Evolutionary conservation across 2,329 filamentous ascomycete genomes (phyloP).

Genomic region (Fusarium proliferatum): DNA sequence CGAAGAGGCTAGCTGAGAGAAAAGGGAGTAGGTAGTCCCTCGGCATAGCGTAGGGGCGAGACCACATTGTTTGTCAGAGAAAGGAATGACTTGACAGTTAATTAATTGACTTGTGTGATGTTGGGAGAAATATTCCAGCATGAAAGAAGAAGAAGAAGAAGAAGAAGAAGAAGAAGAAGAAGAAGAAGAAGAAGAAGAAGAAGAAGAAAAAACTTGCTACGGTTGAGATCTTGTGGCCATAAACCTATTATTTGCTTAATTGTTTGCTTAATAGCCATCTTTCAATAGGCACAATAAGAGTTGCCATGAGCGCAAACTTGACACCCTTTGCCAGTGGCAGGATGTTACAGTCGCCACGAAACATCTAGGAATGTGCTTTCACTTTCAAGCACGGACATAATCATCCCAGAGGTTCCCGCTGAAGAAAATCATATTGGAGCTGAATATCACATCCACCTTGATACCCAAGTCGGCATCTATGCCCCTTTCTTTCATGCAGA

Average conservation of each 20-base stretch:
- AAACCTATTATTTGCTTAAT: not conserved
- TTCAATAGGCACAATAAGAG: slow-evolving; percentile 14
- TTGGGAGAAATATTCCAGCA: not conserved
- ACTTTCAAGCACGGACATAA: not conserved
- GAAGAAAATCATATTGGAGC: not conserved
- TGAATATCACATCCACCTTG: not conserved
- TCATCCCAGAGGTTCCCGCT: not conserved
- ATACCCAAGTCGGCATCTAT: not conserved
- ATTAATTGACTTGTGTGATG: not conserved
- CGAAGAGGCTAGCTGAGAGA: slow-evolving; percentile 38
- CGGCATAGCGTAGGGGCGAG: slow-evolving; percentile 26
- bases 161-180: not conserved
- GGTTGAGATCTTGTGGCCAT: not conserved
- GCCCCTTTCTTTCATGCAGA: not conserved
- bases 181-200: no score
- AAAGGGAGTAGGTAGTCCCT: slow-evolving; percentile 32
- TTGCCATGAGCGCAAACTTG: slow-evolving; percentile 1
- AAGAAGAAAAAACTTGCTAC: not conserved
- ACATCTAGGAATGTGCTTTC: not conserved
- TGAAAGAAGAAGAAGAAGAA: not conserved
- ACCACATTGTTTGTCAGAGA: slow-evolving; percentile 15
- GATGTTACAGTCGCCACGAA: not conserved
- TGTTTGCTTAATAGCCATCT: not conserved
- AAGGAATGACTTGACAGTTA: not conserved
- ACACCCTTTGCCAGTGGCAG: not conserved